Percentiles rank a stretch among this genome's conserved stretches.
phyloP scores from a whole-genome alignment of 1,284 basidiomycete species.

The Cyathus olla region DNA sequence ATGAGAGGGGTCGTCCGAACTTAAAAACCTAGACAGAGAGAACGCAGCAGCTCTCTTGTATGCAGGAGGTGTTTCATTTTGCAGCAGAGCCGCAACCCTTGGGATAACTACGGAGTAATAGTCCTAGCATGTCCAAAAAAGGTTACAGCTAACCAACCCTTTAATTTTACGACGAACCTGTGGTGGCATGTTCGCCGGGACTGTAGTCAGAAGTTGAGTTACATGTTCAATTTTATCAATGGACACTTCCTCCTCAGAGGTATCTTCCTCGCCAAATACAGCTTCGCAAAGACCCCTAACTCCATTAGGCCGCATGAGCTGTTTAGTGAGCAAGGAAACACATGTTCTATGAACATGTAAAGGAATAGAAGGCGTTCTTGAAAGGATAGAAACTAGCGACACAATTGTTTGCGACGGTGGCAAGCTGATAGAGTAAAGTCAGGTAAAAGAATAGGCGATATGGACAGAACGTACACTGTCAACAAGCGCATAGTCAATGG shows the following conservation, averaged over 20 bases:
- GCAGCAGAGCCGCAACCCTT: conserved; percentile 61
- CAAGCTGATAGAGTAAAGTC: conserved; percentile 52
- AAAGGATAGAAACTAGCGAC: conserved; percentile 68
- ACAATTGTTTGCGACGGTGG: conserved; percentile 74
- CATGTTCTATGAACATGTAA: conserved; percentile 69
- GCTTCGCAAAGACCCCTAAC: conserved; percentile 74
- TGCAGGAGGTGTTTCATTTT: conserved; percentile 48
- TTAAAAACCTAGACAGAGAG: conserved; percentile 72
- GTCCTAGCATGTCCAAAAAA: conserved; percentile 52
- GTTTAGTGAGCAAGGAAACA: conserved; percentile 69
- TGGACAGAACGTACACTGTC: conserved; percentile 58
- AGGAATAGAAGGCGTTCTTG: conserved; percentile 52
- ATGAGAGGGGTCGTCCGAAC: conserved; percentile 35
- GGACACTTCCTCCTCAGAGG: conserved; percentile 58
- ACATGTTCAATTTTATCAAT: conserved; percentile 78
- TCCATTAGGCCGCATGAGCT: conserved; percentile 75
- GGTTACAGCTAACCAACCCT: conserved; percentile 1
- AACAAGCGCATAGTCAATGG: conserved; percentile 66
- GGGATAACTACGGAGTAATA: conserved; percentile 70
- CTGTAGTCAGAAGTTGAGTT: conserved; percentile 63
- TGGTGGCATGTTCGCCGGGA: conserved; percentile 63
- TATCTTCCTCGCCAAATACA: conserved; percentile 72
- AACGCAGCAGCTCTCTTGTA: conserved; percentile 77
- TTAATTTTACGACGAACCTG: conserved; percentile 55
- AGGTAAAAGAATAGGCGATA: conserved; percentile 10